phyloP scores from a whole-genome alignment of 768 basidiomycete genomes.

The Phlebiopsis flavidoalba region DNA sequence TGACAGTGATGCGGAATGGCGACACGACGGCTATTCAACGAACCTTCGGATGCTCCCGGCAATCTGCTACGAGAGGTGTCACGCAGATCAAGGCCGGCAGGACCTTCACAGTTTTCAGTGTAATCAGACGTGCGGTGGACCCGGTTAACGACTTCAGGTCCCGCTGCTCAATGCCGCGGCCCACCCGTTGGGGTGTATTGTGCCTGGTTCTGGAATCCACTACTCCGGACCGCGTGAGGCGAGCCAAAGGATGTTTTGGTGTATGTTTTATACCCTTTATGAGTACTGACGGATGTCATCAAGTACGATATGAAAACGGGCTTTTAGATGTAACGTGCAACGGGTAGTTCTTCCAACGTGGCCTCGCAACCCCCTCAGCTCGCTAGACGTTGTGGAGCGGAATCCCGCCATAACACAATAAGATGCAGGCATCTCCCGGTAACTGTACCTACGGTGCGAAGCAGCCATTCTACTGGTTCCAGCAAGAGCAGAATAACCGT shows the following conservation, averaged over 20 bases:
- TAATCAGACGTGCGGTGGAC: slow-evolving; percentile 80
- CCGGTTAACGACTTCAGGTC: slow-evolving; percentile 66
- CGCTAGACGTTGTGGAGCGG: slow-evolving; percentile 61
- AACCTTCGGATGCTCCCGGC: slow-evolving; percentile 61
- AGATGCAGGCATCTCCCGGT: slow-evolving; percentile 37
- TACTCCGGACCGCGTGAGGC: slow-evolving; percentile 50
- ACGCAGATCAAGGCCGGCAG: slow-evolving; percentile 46
- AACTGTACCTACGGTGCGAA: slow-evolving; percentile 76
- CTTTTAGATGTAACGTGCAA: slow-evolving; percentile 64
- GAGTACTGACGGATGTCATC: background rate
- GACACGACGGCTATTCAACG: slow-evolving; percentile 50
- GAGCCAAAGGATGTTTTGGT: slow-evolving; percentile 49
- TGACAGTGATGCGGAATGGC: slow-evolving; percentile 38
- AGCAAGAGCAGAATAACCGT: slow-evolving; percentile 60
- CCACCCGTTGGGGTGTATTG: slow-evolving; percentile 60
- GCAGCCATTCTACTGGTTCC: slow-evolving; percentile 67
- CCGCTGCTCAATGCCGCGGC: slow-evolving; percentile 64
- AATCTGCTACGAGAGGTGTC: slow-evolving; percentile 72
- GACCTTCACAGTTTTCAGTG: slow-evolving; percentile 69
- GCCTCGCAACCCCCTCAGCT: slow-evolving; percentile 53
- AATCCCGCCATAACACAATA: slow-evolving; percentile 44
- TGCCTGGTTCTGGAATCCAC: slow-evolving; percentile 74
- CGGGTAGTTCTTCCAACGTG: slow-evolving; percentile 44
- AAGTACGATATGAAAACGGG: slow-evolving; percentile 73
- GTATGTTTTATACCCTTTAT: background rate